Percentiles rank a stretch among this genome's conserved stretches.
phyloP scores from a whole-genome alignment of 129 eudicot species.

The Helianthus annuus region DNA sequence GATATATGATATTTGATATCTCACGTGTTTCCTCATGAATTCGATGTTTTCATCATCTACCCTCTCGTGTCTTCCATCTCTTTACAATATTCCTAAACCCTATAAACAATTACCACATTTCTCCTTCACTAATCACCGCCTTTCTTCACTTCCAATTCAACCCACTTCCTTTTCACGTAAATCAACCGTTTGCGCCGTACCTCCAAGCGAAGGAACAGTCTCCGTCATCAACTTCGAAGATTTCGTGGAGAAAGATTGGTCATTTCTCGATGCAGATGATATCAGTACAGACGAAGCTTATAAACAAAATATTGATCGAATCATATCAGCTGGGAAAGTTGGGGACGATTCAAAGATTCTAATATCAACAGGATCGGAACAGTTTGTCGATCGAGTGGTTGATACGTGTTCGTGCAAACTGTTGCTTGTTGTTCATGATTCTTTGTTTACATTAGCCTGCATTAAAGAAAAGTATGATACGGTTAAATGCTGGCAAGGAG shows the following conservation, averaged over 20 bases:
- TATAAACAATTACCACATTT: constrained; percentile 19
- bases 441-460: constrained; percentile 66
- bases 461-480: constrained; percentile 72
- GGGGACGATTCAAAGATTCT: constrained; percentile 54
- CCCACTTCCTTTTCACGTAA: constrained; percentile 28
- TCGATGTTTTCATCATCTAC: constrained; percentile 44
- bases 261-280: constrained; percentile 69
- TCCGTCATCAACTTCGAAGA: constrained; percentile 64
- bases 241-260: constrained; percentile 79
- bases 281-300: constrained; percentile 37
- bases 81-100: constrained; percentile 22
- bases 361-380: constrained; percentile 73
- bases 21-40: constrained; percentile 30
- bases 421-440: constrained; percentile 80
- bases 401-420: constrained; percentile 49
- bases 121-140: not conserved
- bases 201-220: constrained; percentile 52
- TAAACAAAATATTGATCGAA: constrained; percentile 43
- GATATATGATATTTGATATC: not conserved
- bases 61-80: constrained; percentile 32
- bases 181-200: constrained; percentile 24
- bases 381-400: constrained; percentile 67
- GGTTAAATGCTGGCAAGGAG: constrained; percentile 88
- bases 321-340: constrained; percentile 63
- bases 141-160: constrained; percentile 26